A percentile compares a stretch with the other conserved stretches of the same genome.
Conservation (phyloP, 441 rosid species). For the Biscutella auriculata region DNA sequence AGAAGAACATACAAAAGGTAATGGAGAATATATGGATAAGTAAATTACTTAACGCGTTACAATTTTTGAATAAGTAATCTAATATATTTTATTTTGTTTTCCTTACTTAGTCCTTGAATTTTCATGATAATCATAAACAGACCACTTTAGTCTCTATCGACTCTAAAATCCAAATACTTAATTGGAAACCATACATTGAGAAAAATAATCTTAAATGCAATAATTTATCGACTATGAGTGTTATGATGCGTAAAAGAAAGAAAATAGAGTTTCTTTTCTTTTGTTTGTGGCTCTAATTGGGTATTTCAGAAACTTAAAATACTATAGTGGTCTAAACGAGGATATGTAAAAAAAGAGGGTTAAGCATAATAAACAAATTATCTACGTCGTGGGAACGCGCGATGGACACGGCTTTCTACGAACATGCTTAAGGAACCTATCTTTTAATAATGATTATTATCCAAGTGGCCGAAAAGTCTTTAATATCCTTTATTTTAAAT, state of each 20-base stretch:
- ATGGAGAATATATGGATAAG: conserved; percentile 1
- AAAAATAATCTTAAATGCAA: not conserved
- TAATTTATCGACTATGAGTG: rapidly evolving
- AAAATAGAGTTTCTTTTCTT: too few relatives aligned
- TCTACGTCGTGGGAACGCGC: conserved; percentile 21
- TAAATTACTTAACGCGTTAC: conserved; percentile 19
- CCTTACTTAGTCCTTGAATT: not conserved
- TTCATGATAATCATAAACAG: not conserved
- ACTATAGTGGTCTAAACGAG: not conserved
- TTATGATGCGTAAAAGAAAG: not conserved
- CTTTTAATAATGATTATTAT: too few relatives aligned
- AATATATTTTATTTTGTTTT: not conserved
- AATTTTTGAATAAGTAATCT: conserved; percentile 13
- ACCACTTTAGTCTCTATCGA: not conserved
- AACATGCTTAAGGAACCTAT: conserved; percentile 3
- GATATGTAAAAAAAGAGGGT: not conserved
- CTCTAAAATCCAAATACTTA: not conserved
- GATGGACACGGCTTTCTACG: conserved; percentile 13
- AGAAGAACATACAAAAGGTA: not conserved
- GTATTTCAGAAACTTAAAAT: not conserved
- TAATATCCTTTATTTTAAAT: too few relatives aligned
- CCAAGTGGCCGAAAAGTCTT: too few relatives aligned
- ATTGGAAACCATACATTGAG: not conserved
- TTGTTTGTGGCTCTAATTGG: not conserved
- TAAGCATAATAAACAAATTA: not conserved